Percentiles rank a stretch among this genome's conserved stretches.
Conservation (phyloP, 306 rosid species). For the Cicer judaicum region DNA sequence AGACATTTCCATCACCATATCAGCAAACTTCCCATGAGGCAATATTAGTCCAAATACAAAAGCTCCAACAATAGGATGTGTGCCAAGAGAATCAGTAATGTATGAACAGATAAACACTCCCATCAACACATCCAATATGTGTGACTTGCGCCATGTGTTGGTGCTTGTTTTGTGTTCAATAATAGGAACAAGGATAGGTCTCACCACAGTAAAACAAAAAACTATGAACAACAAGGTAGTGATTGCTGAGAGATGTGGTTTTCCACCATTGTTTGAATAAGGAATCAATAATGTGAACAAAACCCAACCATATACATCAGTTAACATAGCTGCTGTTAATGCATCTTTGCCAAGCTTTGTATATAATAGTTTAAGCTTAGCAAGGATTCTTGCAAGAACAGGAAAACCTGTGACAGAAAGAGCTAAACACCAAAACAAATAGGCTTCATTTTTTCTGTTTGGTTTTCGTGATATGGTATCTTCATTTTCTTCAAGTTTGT, state of each 20-base stretch:
- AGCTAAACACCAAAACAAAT: conserved; percentile 38
- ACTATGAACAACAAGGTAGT: conserved; percentile 17
- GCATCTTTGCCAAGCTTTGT: conserved; percentile 47
- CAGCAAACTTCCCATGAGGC: conserved; percentile 37
- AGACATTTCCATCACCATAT: conserved; percentile 3
- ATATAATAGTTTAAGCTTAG: conserved; percentile 49
- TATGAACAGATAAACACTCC: conserved; percentile 29
- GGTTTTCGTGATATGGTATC: no score
- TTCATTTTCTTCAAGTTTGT: neutral
- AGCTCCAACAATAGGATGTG: conserved; percentile 49
- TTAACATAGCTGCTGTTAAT: conserved; percentile 44
- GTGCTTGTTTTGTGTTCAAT: neutral
- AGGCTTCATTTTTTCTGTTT: neutral
- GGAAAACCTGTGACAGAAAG: conserved; percentile 47
- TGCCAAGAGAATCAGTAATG: conserved; percentile 44
- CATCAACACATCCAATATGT: conserved; percentile 9
- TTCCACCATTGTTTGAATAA: neutral
- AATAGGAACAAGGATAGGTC: conserved; percentile 27
- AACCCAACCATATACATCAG: conserved; percentile 49
- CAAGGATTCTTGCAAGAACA: conserved; percentile 45
- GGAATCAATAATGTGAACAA: conserved; percentile 35
- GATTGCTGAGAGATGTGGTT: neutral
- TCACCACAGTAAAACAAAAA: conserved; percentile 34
- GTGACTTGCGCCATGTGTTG: conserved; percentile 21
- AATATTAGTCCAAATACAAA: conserved; percentile 23